Evolutionary conservation across 192 early-diverging fungal genomes (phyloP), one percentile per base, ranked within the genome.

Genomic region (Phycomyces blakesleeanus): DNA sequence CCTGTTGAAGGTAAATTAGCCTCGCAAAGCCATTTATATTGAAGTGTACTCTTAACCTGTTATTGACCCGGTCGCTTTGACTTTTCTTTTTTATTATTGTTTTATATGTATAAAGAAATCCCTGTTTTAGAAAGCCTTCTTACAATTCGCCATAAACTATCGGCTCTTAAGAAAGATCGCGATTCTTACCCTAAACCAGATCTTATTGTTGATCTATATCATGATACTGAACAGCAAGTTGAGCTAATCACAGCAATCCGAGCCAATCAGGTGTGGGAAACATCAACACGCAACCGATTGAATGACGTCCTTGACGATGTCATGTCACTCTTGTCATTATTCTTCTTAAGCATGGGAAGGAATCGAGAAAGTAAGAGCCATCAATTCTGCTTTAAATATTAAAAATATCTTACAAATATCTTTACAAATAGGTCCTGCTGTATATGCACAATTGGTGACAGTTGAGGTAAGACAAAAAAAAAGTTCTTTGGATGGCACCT

Each of bases 221-320:
- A 85, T 57, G 83, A 91, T 72, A 69, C 81, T 67, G 58, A 71
- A 78, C 55, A 75, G 73, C 68, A 76, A 67, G 54, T 87, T 37
- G 69, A 83, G 71, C 58, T 78, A 14, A 38, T 76, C 11, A 29
- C 37, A 21, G 51, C 53, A 7, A 16, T 64, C 21, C 74, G 74
- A 2, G 50, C 55, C 14, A 51, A 51, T 15, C 41, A 67, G 15
- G n/a, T 67, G 25, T 67, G 62, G 66, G 58, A 34, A 21, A 40
- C 66, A 11, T 22, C 51, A 20, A 55, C 20, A 6, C 61, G 71
- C 20, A 76, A 86, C 70, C 69, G 84, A 49, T 75, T 88, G 21
- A 87, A 91, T 63, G 83, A 80, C 47, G 82, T 89, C 27, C 73
- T 91, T 14, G 89, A 91, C 53, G 89, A 91, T 44, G 83, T 87